These are phyloP conservation scores for Seminavis robusta DNA, from an alignment of 108 stramenopile species.

Conservation along the genomic window DNA sequence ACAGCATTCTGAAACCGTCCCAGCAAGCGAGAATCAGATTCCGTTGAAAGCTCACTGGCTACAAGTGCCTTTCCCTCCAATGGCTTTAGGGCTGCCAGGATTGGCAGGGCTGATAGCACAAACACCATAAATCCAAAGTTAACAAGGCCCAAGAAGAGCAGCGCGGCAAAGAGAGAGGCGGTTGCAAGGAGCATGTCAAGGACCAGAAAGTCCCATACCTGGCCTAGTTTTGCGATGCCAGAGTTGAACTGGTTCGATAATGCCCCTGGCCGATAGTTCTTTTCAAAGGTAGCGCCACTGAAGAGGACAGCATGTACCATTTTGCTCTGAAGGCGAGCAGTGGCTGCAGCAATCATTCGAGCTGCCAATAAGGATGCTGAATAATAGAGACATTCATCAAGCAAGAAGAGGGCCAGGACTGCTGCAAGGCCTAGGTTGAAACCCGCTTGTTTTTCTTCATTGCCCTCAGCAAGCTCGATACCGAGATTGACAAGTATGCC, in stretches of 20 bases:
- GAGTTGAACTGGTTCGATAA: neutral
- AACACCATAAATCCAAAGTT: conserved; percentile 1
- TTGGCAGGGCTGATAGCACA: neutral
- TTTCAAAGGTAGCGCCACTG: neutral
- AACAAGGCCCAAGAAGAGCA: neutral
- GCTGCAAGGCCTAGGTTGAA: too few relatives aligned
- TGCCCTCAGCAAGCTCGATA: too few relatives aligned
- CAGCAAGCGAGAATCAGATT: neutral
- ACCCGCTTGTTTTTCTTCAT: too few relatives aligned
- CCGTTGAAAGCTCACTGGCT: neutral
- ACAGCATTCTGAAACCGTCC: neutral
- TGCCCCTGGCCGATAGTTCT: neutral
- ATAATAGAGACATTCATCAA: too few relatives aligned
- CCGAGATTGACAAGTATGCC: too few relatives aligned
- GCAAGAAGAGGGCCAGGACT: too few relatives aligned
- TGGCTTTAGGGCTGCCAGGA: neutral
- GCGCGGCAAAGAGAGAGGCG: neutral
- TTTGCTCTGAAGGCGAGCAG: neutral
- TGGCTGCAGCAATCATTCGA: neutral
- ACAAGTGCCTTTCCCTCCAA: neutral
- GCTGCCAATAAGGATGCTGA: too few relatives aligned
- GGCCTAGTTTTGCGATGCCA: neutral
- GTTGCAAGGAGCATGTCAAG: neutral
- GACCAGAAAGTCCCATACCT: neutral
- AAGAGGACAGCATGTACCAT: neutral